phyloP scores from a whole-genome alignment of 768 basidiomycete genomes.

The Trametes gibbosa region DNA sequence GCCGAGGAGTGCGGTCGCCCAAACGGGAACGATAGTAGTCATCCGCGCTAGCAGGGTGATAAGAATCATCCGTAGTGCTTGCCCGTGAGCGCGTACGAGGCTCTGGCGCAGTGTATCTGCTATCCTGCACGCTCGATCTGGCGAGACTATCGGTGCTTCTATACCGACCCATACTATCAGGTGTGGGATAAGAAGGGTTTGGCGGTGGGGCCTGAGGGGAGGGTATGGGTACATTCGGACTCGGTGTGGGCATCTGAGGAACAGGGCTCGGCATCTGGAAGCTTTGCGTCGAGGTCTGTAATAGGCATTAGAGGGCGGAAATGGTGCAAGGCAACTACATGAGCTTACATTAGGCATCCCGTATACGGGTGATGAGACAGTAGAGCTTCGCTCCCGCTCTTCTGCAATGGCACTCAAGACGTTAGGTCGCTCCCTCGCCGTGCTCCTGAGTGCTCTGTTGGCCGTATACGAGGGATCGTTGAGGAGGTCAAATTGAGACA shows the following conservation, averaged over 20 bases:
- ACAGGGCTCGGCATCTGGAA: conserved; percentile 16
- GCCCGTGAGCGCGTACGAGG: not conserved
- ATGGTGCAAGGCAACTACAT: not conserved
- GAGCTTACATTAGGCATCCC: conserved; percentile 9
- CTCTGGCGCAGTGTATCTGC: not conserved
- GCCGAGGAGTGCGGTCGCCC: not conserved
- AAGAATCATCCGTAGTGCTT: not conserved
- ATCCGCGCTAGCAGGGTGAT: not conserved
- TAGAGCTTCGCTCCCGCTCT: conserved; percentile 27
- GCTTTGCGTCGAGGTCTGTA: conserved; percentile 7
- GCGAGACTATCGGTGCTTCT: conserved; percentile 6
- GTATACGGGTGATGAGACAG: conserved; percentile 17
- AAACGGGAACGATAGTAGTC: not conserved
- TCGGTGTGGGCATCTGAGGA: conserved; percentile 12
- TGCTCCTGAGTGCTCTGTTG: conserved; percentile 13
- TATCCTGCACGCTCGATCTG: not conserved
- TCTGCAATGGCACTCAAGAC: conserved; percentile 53
- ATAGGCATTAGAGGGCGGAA: not conserved
- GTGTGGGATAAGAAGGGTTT: conserved; percentile 5
- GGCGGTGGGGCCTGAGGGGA: conserved; percentile 14
- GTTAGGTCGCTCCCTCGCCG: conserved; percentile 28
- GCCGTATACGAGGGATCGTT: conserved; percentile 36
- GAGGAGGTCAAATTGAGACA: conserved; percentile 54
- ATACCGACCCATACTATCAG: conserved; percentile 3
- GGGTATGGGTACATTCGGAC: not conserved